phyloP scores from a whole-genome alignment of 306 rosid genomes.

The Clitoria ternatea region DNA sequence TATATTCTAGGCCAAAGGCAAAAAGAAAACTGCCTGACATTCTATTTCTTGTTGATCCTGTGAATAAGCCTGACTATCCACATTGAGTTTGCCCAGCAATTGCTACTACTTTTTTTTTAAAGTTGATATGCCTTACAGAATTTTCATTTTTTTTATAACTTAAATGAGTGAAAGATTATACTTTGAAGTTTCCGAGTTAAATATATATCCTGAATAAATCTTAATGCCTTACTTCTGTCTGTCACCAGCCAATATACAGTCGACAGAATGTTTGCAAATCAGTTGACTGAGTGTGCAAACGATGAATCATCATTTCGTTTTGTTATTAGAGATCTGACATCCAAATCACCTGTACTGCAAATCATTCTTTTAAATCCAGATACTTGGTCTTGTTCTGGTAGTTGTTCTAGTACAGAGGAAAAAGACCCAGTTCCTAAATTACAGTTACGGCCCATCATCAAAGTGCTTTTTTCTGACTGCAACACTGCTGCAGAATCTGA shows the following conservation, averaged over 20 bases:
- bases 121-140: not conserved
- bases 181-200: conserved; percentile 12
- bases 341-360: conserved; percentile 58
- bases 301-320: conserved; percentile 86
- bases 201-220: not conserved
- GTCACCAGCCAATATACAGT: conserved; percentile 59
- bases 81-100: not conserved
- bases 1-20: not conserved
- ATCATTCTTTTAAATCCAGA: conserved; percentile 66
- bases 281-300: conserved; percentile 65
- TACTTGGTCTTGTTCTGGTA: conserved; percentile 67
- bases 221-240: conserved; percentile 16
- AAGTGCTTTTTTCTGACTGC: conserved; percentile 70
- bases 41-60: conserved; percentile 2
- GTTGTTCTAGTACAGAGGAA: conserved; percentile 40
- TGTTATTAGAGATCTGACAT: conserved; percentile 65
- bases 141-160: not conserved
- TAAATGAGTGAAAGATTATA: not conserved
- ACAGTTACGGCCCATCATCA: conserved; percentile 57
- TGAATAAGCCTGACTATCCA: not conserved
- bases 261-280: conserved; percentile 73
- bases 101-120: not conserved
- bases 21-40: not conserved
- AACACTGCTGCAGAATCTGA: conserved; percentile 46
- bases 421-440: conserved; percentile 34